Base-by-base conservation (phyloP, 495 filamentous ascomycete species). In the Talaromyces liani region DNA sequence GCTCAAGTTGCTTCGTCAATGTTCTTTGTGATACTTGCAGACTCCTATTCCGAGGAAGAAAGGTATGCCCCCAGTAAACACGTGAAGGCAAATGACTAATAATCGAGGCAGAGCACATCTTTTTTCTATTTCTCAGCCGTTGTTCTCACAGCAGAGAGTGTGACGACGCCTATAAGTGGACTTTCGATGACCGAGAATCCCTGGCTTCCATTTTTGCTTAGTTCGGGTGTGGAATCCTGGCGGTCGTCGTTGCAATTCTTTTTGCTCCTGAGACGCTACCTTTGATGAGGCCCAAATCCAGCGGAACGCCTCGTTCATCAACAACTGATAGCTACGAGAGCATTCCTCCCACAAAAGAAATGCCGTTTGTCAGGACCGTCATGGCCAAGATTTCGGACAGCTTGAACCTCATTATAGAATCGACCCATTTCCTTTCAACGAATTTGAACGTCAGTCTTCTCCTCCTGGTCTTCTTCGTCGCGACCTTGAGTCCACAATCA, bases 381-480 rank as follows among this genome's bases (percentile, higher is more conserved):
- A 14, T 41, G 14, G 14, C 36, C 36, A 41, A 16, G 36, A 41
- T 41, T 3, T 41, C 36, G 12, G 10, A 33, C 24, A 57, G 25
- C 54, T 31, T 57, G n/a, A 57, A 16, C 2, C 25, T 29, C 25
- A 31, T 33, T 2, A 57, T 9, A n/a, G 54, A 27, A 27, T 27
- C 24, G 54, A 57, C 54, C 8, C 6, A 57, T 18, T 75, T 77
- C 41, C 69, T 80, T n/a, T 71, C 69, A 70, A 61, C 54, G 0
- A 70, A 76, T 54, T 64, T 60, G 9, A 75, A 64, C 36, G 47
- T 78, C 24, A 65, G 61, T 8, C 12, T 78, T 25, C 62, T 75
- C 51, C 55, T 80, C 53, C 45, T 78, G 2, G 67, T 69, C 6
- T 64, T 74, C 54, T 69, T 77, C 24, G 74, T 72, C n/a, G 66